phyloP scores from a whole-genome alignment of 176 grass and related monocot genomes.

The Panicum miliaceum region DNA sequence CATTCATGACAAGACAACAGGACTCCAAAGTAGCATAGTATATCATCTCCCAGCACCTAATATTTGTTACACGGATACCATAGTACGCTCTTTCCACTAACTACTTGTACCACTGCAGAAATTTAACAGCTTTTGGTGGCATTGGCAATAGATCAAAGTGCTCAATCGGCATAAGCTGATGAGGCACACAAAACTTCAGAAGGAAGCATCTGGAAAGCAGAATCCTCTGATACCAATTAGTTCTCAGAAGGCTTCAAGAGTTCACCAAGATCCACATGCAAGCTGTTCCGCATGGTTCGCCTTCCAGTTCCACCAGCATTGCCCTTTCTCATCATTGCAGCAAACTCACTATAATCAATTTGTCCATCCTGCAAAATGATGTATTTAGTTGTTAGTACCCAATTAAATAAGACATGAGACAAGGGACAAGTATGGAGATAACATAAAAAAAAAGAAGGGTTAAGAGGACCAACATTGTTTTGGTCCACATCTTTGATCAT shows the following conservation, averaged over 20 bases:
- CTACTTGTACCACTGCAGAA: slow-evolving; percentile 16
- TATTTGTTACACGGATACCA: slow-evolving; percentile 31
- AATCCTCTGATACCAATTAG: slow-evolving; percentile 27
- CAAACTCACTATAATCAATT: slow-evolving; percentile 93
- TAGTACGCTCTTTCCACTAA: slow-evolving; percentile 20
- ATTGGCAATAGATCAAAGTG: slow-evolving; percentile 3
- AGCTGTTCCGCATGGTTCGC: slow-evolving; percentile 74
- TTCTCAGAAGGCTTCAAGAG: slow-evolving; percentile 39
- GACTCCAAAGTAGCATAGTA: background rate
- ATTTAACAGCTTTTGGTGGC: background rate
- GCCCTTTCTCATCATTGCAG: slow-evolving; percentile 94
- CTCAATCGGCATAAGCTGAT: slow-evolving; percentile 1
- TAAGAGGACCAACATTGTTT: slow-evolving; percentile 73
- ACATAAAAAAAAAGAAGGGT: slow-evolving; percentile 5
- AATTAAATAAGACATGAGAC: slow-evolving; percentile 22
- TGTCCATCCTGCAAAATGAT: slow-evolving; percentile 83
- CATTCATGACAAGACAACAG: slow-evolving; percentile 27
- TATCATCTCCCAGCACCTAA: slow-evolving; percentile 6
- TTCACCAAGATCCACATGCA: slow-evolving; percentile 65
- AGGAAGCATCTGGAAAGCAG: background rate
- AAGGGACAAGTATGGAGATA: background rate
- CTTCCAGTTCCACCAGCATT: slow-evolving; percentile 69
- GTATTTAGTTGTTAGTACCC: slow-evolving; percentile 1
- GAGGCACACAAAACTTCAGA: slow-evolving; percentile 11
- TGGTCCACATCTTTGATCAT: slow-evolving; percentile 95